A percentile compares a stretch with the other conserved stretches of the same genome.
These are phyloP conservation scores for Cinnamomum chago DNA, from an alignment of 164 flowering plant genomes.

Conservation along the genomic window DNA sequence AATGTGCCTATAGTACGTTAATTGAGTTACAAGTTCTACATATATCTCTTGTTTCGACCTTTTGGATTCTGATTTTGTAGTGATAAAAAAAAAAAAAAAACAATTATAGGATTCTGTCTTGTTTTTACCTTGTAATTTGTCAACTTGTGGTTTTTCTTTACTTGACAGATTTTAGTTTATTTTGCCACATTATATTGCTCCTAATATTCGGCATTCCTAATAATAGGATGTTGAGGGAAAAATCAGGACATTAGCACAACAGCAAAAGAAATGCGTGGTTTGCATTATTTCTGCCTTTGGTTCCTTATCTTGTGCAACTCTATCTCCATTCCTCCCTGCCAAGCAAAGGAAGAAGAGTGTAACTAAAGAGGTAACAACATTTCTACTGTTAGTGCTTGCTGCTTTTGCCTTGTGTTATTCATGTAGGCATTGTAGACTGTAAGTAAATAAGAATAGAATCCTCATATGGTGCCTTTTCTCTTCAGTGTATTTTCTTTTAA, in stretches of 20 bases:
- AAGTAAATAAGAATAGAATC: too few species aligned
- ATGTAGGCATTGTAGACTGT: too few species aligned
- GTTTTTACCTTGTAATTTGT: neutral
- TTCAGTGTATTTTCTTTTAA: too few species aligned
- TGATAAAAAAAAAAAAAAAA: too few species aligned
- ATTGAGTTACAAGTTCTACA: too few species aligned
- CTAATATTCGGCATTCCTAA: conserved; percentile 4
- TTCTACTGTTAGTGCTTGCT: too few species aligned
- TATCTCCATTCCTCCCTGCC: conserved; percentile 55
- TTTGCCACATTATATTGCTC: neutral
- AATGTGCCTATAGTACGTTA: neutral
- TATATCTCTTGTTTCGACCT: neutral
- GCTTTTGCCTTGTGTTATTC: too few species aligned
- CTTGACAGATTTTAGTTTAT: neutral
- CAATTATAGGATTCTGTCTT: too few species aligned
- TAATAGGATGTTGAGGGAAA: conserved; percentile 76
- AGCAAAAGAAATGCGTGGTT: conserved; percentile 70
- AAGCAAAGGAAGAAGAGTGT: conserved; percentile 37
- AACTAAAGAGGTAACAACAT: conserved; percentile 58
- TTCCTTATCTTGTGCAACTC: conserved; percentile 68
- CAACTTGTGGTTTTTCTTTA: neutral
- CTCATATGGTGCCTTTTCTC: too few species aligned
- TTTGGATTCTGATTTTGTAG: neutral
- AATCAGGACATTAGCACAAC: conserved; percentile 57
- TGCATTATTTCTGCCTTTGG: conserved; percentile 92